phyloP scores from a whole-genome alignment of 768 basidiomycete genomes.

The Leccinum boreale region DNA sequence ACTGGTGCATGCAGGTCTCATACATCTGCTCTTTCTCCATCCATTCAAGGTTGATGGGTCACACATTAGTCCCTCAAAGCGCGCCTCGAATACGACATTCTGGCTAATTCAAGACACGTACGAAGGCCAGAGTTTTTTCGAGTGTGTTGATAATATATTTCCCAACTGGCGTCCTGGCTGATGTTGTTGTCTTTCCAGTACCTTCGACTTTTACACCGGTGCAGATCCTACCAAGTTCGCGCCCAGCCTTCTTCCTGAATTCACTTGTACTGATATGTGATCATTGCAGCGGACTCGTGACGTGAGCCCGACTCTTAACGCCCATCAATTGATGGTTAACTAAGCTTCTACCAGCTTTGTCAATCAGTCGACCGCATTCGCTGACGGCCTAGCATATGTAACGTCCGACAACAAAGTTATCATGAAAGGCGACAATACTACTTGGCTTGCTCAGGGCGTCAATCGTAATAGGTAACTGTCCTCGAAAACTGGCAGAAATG shows the following conservation, averaged over 20 bases:
- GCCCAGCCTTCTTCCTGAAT: slow-evolving; percentile 5
- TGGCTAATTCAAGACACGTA: slow-evolving; percentile 72
- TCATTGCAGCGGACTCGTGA: slow-evolving; percentile 59
- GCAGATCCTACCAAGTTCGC: slow-evolving; percentile 62
- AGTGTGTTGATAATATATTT: slow-evolving; percentile 42
- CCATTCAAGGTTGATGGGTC: neutral
- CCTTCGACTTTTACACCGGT: slow-evolving; percentile 57
- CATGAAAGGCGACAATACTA: slow-evolving; percentile 76
- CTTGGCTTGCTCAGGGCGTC: slow-evolving; percentile 47
- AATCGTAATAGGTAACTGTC: slow-evolving; percentile 55
- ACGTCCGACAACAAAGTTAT: slow-evolving; percentile 56
- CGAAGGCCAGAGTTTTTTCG: slow-evolving; percentile 64
- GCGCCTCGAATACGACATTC: slow-evolving; percentile 39
- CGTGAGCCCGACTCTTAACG: slow-evolving; percentile 42
- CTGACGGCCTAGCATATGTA: slow-evolving; percentile 53
- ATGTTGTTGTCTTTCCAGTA: slow-evolving; percentile 33
- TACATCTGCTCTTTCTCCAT: slow-evolving; percentile 2
- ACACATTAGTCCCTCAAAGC: slow-evolving; percentile 12
- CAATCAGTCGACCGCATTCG: slow-evolving; percentile 50
- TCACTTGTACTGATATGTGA: slow-evolving; percentile 11
- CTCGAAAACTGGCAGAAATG: neutral
- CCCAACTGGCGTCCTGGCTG: slow-evolving; percentile 1
- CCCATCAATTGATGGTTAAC: slow-evolving; percentile 1
- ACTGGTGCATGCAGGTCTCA: slow-evolving; percentile 12
- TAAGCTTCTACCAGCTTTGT: slow-evolving; percentile 51